Evolutionary conservation across 2,329 filamentous ascomycete genomes (phyloP).

Genomic region (Pseudovirgaria hyperparasitica): DNA sequence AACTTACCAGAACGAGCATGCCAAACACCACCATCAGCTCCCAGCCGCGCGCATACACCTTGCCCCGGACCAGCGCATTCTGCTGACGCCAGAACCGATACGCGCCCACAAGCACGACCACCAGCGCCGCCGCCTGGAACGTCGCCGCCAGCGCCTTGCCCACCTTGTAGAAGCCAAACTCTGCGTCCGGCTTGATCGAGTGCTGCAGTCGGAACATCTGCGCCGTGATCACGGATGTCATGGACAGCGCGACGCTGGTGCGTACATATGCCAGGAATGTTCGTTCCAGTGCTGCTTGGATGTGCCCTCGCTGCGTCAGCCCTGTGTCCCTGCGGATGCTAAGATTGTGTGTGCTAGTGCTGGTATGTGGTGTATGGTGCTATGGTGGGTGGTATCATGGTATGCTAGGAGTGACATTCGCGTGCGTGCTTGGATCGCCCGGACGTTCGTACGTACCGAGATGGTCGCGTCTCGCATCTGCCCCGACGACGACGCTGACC

Average conservation of each 20-base stretch:
- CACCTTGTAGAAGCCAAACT: slow-evolving; percentile 47
- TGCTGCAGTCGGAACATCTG: slow-evolving; percentile 55
- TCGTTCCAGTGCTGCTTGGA: slow-evolving; percentile 61
- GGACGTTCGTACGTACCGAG: slow-evolving; percentile 32
- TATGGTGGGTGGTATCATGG: slow-evolving; percentile 1
- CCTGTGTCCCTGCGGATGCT: slow-evolving; percentile 3
- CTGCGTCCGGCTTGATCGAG: slow-evolving; percentile 24
- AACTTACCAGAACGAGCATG: slow-evolving; percentile 37
- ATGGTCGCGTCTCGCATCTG: slow-evolving; percentile 40
- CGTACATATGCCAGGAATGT: slow-evolving; percentile 64
- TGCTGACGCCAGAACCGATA: slow-evolving; percentile 50
- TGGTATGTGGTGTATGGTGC: background rate
- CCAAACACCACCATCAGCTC: slow-evolving; percentile 40
- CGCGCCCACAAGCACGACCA: slow-evolving; percentile 40
- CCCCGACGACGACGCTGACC: slow-evolving; percentile 37
- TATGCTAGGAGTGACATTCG: background rate
- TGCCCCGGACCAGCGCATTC: slow-evolving; percentile 44
- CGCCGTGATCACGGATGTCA: slow-evolving; percentile 51
- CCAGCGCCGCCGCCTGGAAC: slow-evolving; percentile 36
- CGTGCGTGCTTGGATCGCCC: background rate
- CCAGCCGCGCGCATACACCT: slow-evolving; percentile 45
- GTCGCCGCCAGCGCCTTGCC: slow-evolving; percentile 45
- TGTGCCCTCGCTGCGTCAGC: too few species aligned
- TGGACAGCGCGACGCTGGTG: slow-evolving; percentile 55
- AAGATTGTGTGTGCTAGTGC: background rate